These are phyloP conservation scores for Alternaria sp. DNA, from an alignment of 2,329 filamentous ascomycete genomes.

Conservation along the genomic window DNA sequence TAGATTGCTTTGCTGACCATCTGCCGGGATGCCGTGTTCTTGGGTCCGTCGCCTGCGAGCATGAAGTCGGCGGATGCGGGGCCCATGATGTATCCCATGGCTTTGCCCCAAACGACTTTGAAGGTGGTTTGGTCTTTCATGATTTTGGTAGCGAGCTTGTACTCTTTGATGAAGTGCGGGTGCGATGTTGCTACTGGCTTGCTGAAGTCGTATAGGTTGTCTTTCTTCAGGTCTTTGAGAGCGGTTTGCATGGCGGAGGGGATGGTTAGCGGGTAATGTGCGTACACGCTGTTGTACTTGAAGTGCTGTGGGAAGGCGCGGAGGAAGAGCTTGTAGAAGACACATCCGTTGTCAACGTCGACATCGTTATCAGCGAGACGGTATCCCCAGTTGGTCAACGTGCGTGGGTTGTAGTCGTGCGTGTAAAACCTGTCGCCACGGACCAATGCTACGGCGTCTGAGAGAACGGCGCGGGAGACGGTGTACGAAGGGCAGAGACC, in stretches of 20 bases:
- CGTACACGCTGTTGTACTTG: constrained; percentile 79
- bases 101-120: constrained; percentile 70
- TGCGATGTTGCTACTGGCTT: constrained; percentile 62
- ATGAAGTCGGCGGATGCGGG: constrained; percentile 64
- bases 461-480: constrained; percentile 77
- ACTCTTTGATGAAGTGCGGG: constrained; percentile 64
- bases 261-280: constrained; percentile 77
- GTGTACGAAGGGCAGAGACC: constrained; percentile 80
- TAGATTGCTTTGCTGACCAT: constrained; percentile 65
- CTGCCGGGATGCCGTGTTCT: constrained; percentile 41
- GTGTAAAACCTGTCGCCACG: constrained; percentile 83
- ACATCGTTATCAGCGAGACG: constrained; percentile 76
- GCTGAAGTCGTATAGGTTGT: constrained; percentile 73
- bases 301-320: constrained; percentile 84
- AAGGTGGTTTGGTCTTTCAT: constrained; percentile 69
- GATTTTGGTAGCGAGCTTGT: constrained; percentile 69
- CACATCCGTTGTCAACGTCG: constrained; percentile 78
- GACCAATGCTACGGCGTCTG: constrained; percentile 80
- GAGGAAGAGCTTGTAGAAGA: constrained; percentile 84
- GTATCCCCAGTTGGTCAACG: constrained; percentile 85
- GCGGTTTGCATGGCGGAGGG: constrained; percentile 77
- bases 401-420: constrained; percentile 72
- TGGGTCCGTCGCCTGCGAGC: constrained; percentile 55
- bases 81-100: constrained; percentile 70
- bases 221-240: constrained; percentile 71